Evolutionary conservation across 1,139 yeast genomes (phyloP), one percentile per base, ranked within the genome.

Genomic region (Candida tunisiensis): DNA sequence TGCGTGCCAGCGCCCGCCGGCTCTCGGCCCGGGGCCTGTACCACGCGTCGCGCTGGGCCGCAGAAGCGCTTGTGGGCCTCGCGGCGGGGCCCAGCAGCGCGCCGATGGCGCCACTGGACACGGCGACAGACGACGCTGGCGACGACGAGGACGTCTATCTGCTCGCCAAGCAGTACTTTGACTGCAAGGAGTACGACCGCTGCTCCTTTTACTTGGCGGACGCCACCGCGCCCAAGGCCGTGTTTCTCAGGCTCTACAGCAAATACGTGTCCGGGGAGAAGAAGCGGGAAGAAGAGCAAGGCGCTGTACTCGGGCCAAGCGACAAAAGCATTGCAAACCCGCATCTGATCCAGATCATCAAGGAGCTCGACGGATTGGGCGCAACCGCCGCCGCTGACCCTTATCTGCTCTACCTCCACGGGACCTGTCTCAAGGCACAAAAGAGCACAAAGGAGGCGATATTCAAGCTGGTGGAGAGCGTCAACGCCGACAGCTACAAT

Each of bases 141-240:
- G 25, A 27, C 25, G 8, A 35, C 32, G 3, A 32, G 36, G 25
- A 39, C 39, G 15, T 44, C 42, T 31, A 55, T 9, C 41, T 69
- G 8, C 54, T 82, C 16, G 95, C 92, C 1, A 69, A 71, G 32
- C 49, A 80, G 0, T 74, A 78, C 41, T 82, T 88, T 55, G 75
- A 71, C 41, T 71, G 85, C 43, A 74, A 78, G 40, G 98, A 88
- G 47, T 85, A 74, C 44, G 91, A 75, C 33, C 55, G 98, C 19
- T 79, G 91, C 33, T 70, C 79, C 2, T 57, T 62, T 38, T 61
- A 62, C 12, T 53, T 85, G 33, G 59, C 58, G 31, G 60, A 60
- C 17, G 67, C 74, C 5, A 5, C 19, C 5, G 6, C 32, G 26
- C 50, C 44, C 12, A 60, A 64, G 30, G 70, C 79, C 9, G 39